Conservation (phyloP, 2,329 filamentous ascomycete species). For the Aspergillus awamori region DNA sequence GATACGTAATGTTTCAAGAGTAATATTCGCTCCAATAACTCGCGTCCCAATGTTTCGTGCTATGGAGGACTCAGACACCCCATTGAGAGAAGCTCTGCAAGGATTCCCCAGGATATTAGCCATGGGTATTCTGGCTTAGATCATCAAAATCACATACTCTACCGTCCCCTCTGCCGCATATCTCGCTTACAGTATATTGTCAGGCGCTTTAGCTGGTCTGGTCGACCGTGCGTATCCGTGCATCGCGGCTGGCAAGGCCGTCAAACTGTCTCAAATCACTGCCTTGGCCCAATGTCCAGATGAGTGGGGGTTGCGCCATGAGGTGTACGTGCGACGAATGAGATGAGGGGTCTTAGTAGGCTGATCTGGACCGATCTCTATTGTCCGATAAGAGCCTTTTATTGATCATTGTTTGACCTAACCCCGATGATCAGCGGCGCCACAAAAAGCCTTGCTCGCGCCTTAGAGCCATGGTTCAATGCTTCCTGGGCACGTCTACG, state of each 20-base stretch:
- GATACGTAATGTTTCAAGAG: neutral
- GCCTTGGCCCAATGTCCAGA: neutral
- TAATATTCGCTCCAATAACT: neutral
- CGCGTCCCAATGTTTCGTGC: neutral
- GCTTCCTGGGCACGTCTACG: conserved; percentile 3
- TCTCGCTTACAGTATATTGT: conserved; percentile 4
- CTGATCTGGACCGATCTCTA: conserved; percentile 9
- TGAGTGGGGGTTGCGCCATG: neutral
- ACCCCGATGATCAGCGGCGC: conserved; percentile 5
- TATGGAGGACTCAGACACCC: neutral
- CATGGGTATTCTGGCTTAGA: neutral
- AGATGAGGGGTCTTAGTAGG: conserved; percentile 2
- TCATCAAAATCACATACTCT: neutral
- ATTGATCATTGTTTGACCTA: conserved; percentile 6
- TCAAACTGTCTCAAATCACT: conserved; percentile 3
- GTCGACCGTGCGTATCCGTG: conserved; percentile 4
- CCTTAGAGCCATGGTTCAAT: neutral
- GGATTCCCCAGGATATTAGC: neutral
- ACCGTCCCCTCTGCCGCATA: conserved; percentile 5
- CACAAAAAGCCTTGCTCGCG: conserved; percentile 7
- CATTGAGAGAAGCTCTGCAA: neutral
- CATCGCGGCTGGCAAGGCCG: conserved; percentile 5
- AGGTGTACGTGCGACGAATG: neutral
- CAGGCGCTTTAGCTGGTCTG: neutral
- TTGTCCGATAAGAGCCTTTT: neutral